Percentiles rank a stretch among this genome's conserved stretches.
Evolutionary conservation across 495 filamentous ascomycete species (phyloP).

Genomic region (Neurospora sp.): DNA sequence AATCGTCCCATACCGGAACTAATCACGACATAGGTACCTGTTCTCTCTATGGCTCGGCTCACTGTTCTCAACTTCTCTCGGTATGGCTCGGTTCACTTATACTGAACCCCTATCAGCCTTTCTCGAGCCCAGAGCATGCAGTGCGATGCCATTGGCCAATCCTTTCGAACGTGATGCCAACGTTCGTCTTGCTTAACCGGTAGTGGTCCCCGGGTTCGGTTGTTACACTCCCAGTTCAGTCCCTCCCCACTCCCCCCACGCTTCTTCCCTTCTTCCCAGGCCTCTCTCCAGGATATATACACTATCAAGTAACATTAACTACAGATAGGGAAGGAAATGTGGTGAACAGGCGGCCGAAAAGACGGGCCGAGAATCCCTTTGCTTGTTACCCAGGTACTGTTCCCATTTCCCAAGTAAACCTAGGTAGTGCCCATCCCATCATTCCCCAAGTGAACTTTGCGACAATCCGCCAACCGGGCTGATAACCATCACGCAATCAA

Average conservation of each 20-base stretch:
- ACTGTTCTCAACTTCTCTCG: too few species aligned
- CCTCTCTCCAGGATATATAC: too few species aligned
- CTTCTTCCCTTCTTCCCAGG: background rate
- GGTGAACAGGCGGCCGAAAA: background rate
- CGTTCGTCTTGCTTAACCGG: background rate
- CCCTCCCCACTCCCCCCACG: background rate
- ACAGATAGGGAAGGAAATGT: too few species aligned
- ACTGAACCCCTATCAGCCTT: background rate
- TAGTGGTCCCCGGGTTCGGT: background rate
- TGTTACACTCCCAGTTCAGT: background rate
- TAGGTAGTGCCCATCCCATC: background rate
- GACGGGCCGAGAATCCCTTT: too few species aligned
- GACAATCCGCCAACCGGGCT: background rate
- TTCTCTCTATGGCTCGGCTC: background rate
- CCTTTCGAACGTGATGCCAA: background rate
- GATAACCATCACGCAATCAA: background rate
- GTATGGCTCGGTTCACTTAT: background rate
- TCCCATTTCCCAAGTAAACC: too few species aligned
- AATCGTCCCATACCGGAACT: background rate
- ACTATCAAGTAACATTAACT: too few species aligned
- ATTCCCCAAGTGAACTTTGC: background rate
- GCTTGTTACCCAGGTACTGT: too few species aligned
- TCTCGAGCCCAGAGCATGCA: too few species aligned
- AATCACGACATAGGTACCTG: background rate
- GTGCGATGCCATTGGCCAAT: too few species aligned